Conservation (phyloP, 306 rosid genomes). For the Corylus heterophylla region DNA sequence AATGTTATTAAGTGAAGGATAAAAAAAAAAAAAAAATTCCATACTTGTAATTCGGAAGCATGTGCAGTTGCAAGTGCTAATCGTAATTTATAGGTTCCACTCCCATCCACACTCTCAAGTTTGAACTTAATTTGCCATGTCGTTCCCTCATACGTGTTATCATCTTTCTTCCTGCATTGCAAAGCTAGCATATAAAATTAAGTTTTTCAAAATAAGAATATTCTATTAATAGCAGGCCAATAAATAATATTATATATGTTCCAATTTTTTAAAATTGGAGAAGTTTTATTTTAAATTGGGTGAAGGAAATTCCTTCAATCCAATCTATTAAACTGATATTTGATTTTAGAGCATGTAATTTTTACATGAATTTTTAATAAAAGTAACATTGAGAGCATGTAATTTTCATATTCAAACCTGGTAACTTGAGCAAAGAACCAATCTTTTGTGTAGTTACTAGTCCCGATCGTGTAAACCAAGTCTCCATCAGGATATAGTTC, state of each 20-base stretch:
- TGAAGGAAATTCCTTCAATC: no score
- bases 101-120: constrained; percentile 46
- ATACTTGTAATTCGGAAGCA: constrained; percentile 76
- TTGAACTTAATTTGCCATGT: constrained; percentile 89
- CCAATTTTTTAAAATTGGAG: no score
- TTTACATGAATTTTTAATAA: no score
- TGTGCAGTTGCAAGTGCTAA: constrained; percentile 84
- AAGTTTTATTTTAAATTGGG: no score
- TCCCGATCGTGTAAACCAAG: constrained; percentile 65
- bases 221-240: no score
- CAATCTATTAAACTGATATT: no score
- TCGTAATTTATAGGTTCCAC: constrained; percentile 57
- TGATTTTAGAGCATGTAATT: no score
- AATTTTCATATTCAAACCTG: not conserved
- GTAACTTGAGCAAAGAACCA: constrained; percentile 94
- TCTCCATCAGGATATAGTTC: constrained; percentile 78
- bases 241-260: no score
- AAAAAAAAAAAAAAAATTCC: no score
- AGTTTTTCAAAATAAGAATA: no score
- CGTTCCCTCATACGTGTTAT: constrained; percentile 72
- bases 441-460: constrained; percentile 70
- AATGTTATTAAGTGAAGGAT: not conserved
- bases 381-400: no score
- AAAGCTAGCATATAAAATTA: not conserved
- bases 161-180: constrained; percentile 64